Conservation (phyloP, 1,284 basidiomycete genomes). For the Irpex sp. region DNA sequence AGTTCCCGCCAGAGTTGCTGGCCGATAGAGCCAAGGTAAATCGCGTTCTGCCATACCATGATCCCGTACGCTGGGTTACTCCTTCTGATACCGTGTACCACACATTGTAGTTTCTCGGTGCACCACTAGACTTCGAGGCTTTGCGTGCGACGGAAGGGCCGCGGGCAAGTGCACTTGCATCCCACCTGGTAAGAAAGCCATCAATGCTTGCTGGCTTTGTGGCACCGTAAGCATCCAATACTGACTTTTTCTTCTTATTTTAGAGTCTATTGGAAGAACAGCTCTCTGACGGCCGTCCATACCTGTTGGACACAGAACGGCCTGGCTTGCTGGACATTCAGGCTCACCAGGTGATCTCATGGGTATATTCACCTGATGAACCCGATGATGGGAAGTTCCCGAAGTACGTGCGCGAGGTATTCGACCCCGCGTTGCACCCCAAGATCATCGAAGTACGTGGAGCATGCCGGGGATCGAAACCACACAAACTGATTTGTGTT, state of each 20-base stretch:
- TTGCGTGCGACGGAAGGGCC: slow-evolving; percentile 31
- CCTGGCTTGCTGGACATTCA: not conserved
- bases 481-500: not conserved
- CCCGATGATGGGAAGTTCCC: not conserved
- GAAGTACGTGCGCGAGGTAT: not conserved
- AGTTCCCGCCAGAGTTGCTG: not conserved
- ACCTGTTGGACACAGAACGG: not conserved
- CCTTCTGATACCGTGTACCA: too few relatives aligned
- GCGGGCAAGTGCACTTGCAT: slow-evolving; percentile 32
- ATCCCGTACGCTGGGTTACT: too few relatives aligned
- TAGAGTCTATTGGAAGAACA: not conserved
- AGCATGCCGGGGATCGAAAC: too few relatives aligned
- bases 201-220: not conserved
- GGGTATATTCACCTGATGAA: not conserved
- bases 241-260: not conserved
- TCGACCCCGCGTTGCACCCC: not conserved
- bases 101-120: slow-evolving; percentile 25
- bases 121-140: slow-evolving; percentile 32
- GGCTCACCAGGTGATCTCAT: not conserved
- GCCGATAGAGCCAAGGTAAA: slow-evolving; percentile 19
- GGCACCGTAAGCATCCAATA: not conserved
- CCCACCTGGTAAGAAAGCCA: slow-evolving; percentile 34
- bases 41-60: not conserved
- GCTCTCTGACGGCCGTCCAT: not conserved
- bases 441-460: not conserved